Conservation (phyloP, 768 basidiomycete species). For the Lanmaoa rubissima region DNA sequence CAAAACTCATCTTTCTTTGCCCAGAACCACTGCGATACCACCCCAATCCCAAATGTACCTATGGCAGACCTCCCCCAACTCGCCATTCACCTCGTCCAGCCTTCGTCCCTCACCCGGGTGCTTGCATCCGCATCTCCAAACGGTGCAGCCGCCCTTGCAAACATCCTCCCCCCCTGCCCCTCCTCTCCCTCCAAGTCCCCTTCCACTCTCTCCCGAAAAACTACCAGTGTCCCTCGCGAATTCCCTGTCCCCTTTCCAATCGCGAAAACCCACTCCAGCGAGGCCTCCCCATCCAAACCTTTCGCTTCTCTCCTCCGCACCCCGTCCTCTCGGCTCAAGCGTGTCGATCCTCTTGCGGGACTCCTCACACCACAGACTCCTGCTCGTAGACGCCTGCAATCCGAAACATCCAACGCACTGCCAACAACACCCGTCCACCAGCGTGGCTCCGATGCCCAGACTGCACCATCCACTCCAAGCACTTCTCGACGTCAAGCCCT, state of each 20-base stretch:
- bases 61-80: conserved; percentile 65
- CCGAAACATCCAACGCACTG: conserved; percentile 35
- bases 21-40: conserved; percentile 50
- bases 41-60: conserved; percentile 56
- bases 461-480: conserved; percentile 65
- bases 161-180: conserved; percentile 31
- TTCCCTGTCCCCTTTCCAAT: conserved; percentile 45
- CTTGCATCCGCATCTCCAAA: conserved; percentile 77
- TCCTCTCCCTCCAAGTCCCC: conserved; percentile 41
- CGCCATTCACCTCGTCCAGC: conserved; percentile 42
- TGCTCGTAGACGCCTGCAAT: conserved; percentile 46
- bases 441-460: conserved; percentile 50
- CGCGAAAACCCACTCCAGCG: conserved; percentile 33
- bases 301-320: conserved; percentile 61
- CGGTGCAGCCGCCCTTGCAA: conserved; percentile 34
- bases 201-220: conserved; percentile 34
- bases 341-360: conserved; percentile 33
- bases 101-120: conserved; percentile 66
- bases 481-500: conserved; percentile 77
- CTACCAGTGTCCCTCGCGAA: conserved; percentile 6
- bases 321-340: conserved; percentile 50
- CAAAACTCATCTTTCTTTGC: conserved; percentile 12
- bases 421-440: conserved; percentile 71
- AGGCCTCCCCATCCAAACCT: conserved; percentile 46
- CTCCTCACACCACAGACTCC: conserved; percentile 39